Evolutionary conservation across 768 basidiomycete species (phyloP).

Genomic region (Dictyophora rubrovolvata): DNA sequence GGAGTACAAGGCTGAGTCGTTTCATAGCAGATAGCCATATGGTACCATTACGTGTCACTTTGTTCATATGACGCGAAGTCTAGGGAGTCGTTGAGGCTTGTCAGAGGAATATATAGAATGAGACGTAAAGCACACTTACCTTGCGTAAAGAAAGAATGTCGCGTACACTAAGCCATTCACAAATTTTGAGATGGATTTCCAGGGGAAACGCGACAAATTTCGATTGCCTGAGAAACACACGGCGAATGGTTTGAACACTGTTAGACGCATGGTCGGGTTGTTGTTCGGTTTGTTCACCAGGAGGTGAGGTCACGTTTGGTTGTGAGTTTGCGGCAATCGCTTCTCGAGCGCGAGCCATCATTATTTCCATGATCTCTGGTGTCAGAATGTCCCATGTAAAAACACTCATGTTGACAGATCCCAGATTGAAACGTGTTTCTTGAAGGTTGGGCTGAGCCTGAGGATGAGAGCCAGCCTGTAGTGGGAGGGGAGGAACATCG

Average conservation of each 20-base stretch:
- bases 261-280: not conserved
- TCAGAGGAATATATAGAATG: not conserved
- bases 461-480: not conserved
- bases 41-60: not conserved
- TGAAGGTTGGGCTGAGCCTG: not conserved
- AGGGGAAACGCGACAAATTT: not conserved
- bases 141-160: constrained; percentile 1
- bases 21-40: constrained; percentile 4
- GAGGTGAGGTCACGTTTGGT: too few species aligned
- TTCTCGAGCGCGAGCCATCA: not conserved
- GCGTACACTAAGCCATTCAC: constrained; percentile 3
- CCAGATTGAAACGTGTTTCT: not conserved
- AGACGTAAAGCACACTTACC: not conserved
- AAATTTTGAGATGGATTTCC: constrained; percentile 4
- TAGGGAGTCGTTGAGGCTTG: not conserved
- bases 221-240: not conserved
- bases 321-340: too few species aligned
- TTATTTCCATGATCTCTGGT: not conserved
- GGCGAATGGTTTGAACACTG: not conserved
- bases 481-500: not conserved
- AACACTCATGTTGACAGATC: not conserved
- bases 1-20: not conserved
- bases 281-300: too few species aligned
- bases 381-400: not conserved
- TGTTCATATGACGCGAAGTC: not conserved